Conservation (phyloP, 257 asterid genomes). For the Lycium barbarum region DNA sequence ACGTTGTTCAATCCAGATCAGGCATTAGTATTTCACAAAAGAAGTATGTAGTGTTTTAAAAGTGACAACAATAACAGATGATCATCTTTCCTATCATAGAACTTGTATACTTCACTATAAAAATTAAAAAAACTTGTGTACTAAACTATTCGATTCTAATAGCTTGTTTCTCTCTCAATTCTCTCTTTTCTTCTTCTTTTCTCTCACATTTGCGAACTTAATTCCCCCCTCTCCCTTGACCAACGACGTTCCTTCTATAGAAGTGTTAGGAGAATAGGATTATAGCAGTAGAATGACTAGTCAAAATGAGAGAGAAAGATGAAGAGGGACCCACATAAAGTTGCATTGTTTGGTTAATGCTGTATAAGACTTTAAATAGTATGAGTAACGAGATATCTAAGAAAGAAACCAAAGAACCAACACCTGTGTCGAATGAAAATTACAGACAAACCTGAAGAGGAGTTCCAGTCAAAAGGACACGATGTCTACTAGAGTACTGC, state of each 20-base stretch:
- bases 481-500: constrained; percentile 80
- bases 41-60: too few species aligned
- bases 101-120: background rate
- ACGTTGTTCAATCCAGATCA: too few species aligned
- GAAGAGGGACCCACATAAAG: background rate
- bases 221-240: background rate
- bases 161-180: too few species aligned
- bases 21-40: too few species aligned
- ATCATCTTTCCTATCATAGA: background rate
- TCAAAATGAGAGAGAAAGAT: constrained; percentile 11
- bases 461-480: constrained; percentile 94
- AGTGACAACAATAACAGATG: background rate
- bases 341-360: constrained; percentile 25
- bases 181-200: too few species aligned
- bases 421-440: constrained; percentile 6
- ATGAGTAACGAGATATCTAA: background rate
- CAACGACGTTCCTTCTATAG: background rate
- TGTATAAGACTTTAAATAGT: constrained; percentile 20
- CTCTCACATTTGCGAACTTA: background rate
- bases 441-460: constrained; percentile 82
- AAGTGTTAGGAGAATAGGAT: background rate
- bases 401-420: background rate
- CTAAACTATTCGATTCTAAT: too few species aligned
- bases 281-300: background rate
- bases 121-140: too few species aligned